Evolutionary conservation across 2,329 filamentous ascomycete genomes (phyloP).

Genomic region (Aspergillus intermedius): DNA sequence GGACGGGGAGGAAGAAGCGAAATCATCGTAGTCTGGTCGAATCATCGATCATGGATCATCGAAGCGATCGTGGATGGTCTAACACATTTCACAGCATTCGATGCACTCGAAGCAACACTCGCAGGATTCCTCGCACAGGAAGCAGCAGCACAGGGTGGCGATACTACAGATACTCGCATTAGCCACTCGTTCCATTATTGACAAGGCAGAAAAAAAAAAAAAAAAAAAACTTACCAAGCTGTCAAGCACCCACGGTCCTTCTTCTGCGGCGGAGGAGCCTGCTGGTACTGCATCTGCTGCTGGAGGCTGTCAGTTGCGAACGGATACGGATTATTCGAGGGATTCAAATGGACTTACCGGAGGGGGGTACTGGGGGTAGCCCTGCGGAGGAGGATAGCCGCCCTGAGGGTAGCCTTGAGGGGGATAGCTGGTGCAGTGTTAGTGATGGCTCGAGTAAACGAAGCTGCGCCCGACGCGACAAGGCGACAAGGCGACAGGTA

Average conservation of each 20-base stretch:
- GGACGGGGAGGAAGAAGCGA: too few species aligned
- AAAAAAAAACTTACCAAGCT: conserved; percentile 39
- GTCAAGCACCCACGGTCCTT: conserved; percentile 47
- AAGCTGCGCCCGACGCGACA: conserved; percentile 9
- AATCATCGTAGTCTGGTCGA: too few species aligned
- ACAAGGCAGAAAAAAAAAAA: neutral
- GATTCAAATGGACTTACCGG: conserved; percentile 16
- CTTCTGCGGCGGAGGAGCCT: conserved; percentile 42
- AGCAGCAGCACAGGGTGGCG: conserved; percentile 56
- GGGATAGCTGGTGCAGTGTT: conserved; percentile 1
- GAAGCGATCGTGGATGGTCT: conserved; percentile 5
- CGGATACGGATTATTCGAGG: neutral
- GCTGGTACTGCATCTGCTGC: conserved; percentile 45
- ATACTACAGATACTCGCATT: conserved; percentile 32
- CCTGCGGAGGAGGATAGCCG: conserved; percentile 26
- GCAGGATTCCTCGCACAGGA: conserved; percentile 58
- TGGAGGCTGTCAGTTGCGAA: neutral
- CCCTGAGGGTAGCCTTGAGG: conserved; percentile 24
- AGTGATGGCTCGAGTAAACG: neutral
- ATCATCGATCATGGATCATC: too few species aligned
- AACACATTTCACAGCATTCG: conserved; percentile 44
- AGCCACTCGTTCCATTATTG: conserved; percentile 8
- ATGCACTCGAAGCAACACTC: conserved; percentile 59
- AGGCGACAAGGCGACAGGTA: neutral
- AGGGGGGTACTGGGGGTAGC: conserved; percentile 22